Evolutionary conservation across 768 basidiomycete species (phyloP).

Genomic region (Xerocomus spinulosus): DNA sequence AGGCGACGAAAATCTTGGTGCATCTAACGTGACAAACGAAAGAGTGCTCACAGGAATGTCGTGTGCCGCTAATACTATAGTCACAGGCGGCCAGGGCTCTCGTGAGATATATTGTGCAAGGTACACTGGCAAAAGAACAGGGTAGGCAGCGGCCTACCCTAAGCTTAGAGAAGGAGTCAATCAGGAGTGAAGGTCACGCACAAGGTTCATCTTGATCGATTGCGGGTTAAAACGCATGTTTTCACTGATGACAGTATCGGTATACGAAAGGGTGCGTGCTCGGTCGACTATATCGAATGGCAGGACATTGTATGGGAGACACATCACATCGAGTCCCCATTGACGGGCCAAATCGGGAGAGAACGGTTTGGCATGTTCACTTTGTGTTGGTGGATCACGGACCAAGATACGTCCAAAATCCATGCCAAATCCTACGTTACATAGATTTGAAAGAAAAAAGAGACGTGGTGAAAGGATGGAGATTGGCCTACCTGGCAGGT

Average conservation of each 20-base stretch:
- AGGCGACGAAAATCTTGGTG: background rate
- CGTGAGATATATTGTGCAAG: conserved; percentile 45
- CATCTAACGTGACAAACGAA: background rate
- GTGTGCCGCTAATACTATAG: conserved; percentile 28
- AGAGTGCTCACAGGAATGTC: conserved; percentile 19
- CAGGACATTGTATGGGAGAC: conserved; percentile 52
- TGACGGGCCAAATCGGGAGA: conserved; percentile 44
- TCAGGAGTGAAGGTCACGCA: conserved; percentile 24
- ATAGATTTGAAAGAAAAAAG: background rate
- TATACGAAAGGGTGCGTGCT: conserved; percentile 32
- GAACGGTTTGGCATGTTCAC: conserved; percentile 40
- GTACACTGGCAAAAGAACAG: conserved; percentile 62
- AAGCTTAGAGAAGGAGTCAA: conserved; percentile 7
- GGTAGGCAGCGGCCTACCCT: conserved; percentile 52
- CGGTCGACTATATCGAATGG: conserved; percentile 48
- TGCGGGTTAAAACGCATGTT: conserved; percentile 40
- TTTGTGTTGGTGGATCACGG: conserved; percentile 24
- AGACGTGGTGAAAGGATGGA: background rate
- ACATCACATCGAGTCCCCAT: conserved; percentile 46
- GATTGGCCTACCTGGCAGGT: conserved; percentile 25
- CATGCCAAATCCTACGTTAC: conserved; percentile 14
- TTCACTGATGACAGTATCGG: conserved; percentile 35
- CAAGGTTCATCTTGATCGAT: conserved; percentile 43
- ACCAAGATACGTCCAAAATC: conserved; percentile 43
- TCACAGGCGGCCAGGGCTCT: conserved; percentile 26